A percentile compares a stretch with the other conserved stretches of the same genome.
phyloP scores from a whole-genome alignment of 2,329 filamentous ascomycete genomes.

The Fusarium sp. region DNA sequence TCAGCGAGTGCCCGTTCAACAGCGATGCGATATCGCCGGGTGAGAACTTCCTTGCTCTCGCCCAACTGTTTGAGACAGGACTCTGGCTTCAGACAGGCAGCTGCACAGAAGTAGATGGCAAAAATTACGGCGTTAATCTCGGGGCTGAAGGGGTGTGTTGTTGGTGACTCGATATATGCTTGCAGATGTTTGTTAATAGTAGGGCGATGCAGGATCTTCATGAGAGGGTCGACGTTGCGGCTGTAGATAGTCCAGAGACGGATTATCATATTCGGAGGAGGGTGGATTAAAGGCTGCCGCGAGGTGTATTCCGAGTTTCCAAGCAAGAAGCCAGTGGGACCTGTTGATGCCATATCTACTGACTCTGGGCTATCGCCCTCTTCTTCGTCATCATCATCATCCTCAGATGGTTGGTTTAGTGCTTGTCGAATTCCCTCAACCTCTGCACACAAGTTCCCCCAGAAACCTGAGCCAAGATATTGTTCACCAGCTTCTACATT shows the following conservation, averaged over 20 bases:
- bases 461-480: conserved; percentile 58
- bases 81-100: conserved; percentile 48
- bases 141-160: conserved; percentile 25
- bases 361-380: conserved; percentile 49
- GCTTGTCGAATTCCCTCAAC: conserved; percentile 58
- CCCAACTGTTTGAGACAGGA: conserved; percentile 49
- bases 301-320: conserved; percentile 42
- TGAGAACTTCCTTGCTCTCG: conserved; percentile 49
- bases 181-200: conserved; percentile 48
- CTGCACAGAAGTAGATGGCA: conserved; percentile 56
- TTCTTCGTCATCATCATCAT: conserved; percentile 50
- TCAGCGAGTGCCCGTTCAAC: conserved; percentile 54
- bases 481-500: conserved; percentile 37
- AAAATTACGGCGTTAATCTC: conserved; percentile 54
- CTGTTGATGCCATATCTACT: conserved; percentile 34
- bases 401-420: conserved; percentile 56
- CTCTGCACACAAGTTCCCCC: conserved; percentile 56
- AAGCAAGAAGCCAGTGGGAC: conserved; percentile 44
- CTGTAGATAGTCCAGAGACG: conserved; percentile 52
- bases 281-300: conserved; percentile 46
- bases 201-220: conserved; percentile 59
- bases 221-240: conserved; percentile 55
- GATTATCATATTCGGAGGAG: conserved; percentile 51
- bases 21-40: conserved; percentile 46
- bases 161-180: conserved; percentile 40